Evolutionary conservation across 768 basidiomycete species (phyloP), one percentile per base, ranked within the genome.

Genomic region (Multifurca ochricompacta): DNA sequence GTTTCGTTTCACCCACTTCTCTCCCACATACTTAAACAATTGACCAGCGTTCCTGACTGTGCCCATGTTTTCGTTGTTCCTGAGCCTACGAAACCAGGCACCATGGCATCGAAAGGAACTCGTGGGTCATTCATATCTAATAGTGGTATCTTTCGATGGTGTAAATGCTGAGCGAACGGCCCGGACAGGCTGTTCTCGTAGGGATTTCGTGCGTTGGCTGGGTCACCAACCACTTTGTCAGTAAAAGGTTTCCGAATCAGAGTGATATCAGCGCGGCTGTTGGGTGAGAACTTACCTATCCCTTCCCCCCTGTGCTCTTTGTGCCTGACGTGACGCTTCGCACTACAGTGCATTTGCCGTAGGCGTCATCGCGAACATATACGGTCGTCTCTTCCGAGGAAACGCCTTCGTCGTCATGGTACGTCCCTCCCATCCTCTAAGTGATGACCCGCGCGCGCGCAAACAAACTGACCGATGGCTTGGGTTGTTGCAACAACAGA

Each of bases 361-460:
- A 37, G 89, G 90, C 6, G 71, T 91, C 51, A 72, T 90, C 44
- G 78, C 89, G 28, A 91, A 91, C 65, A 37, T 91, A 4, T 91
- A 87, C 58, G 85, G 82, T 3, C 79, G 84, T 36, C 76, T 90
- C 66, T 83, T 85, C 62, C 71, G 74, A 3, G 85, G 87, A 11
- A 82, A 83, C 47, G 81, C 86, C 1, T 91, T 91, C 64, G 85
- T 89, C 19, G 80, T 91, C 55, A 88, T 90, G 81, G 86, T 87
- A 39, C 32, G 76, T 67, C 13, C 4, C 11, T 25, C 34, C 32
- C 3, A 14, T 49, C 35, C 21, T 40, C 27, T n/a, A n/a, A n/a
- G n/a, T n/a, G n/a, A n/a, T n/a, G n/a, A n/a, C n/a, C n/a, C 37
- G 1, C 30, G 21, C 21, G 25, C 16, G 16, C 30, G 21, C 41